Base-by-base conservation (phyloP, 495 filamentous ascomycete species). In the Lichenothelia convexa region DNA sequence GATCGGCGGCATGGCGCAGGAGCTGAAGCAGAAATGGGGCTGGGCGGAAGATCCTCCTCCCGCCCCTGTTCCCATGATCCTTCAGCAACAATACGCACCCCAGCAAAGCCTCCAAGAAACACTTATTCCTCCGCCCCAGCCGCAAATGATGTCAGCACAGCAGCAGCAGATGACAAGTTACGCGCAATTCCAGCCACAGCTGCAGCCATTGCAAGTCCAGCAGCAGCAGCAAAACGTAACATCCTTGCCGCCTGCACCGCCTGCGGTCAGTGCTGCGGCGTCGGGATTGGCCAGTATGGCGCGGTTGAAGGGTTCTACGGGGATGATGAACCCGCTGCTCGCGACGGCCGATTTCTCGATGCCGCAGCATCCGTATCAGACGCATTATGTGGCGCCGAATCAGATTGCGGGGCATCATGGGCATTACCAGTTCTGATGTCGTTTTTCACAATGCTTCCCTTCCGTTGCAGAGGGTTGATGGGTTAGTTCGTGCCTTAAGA, bases 361-460 rank as follows among this genome's bases (percentile, higher is more conserved):
- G 48, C 72, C 74, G 12, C 70, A 76, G 46, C 79, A 83, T 56
- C 80, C 81, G 8, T 87, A 86, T 47, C 70, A 78, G 49, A 77
- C 48, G 54, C 65, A 41, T 30, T 58, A 56, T 32, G 55, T 58
- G n/a, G 48, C 55, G 33, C 53, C 53, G 21, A 56, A 50, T 32
- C 43, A 42, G 22, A 11, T 38, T n/a, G n/a, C n/a, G n/a, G n/a
- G n/a, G n/a, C n/a, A n/a, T n/a, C n/a, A n/a, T n/a, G n/a, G n/a
- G n/a, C n/a, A n/a, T n/a, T n/a, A n/a, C n/a, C n/a, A n/a, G n/a
- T n/a, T n/a, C n/a, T n/a, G n/a, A n/a, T n/a, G n/a, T n/a, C n/a
- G n/a, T n/a, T n/a, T n/a, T n/a, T n/a, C n/a, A n/a, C n/a, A n/a
- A n/a, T n/a, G n/a, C n/a, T n/a, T n/a, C n/a, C n/a, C n/a, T n/a